Conservation (phyloP, 2,329 filamentous ascomycete species). For the Graphilbum fragrans region DNA sequence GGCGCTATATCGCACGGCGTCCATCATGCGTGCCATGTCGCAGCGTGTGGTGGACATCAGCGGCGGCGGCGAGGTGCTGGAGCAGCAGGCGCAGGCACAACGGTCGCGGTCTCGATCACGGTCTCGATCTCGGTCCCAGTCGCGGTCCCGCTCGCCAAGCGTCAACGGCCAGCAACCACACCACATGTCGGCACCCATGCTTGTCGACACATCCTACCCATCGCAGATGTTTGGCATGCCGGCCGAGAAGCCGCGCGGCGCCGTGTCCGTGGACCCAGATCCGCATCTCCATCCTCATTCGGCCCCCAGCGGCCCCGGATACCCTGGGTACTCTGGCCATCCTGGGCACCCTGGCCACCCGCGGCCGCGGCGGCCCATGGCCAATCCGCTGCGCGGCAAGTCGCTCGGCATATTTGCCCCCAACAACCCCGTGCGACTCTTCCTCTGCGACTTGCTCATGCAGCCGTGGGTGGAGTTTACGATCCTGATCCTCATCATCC, state of each 20-base stretch:
- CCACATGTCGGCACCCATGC: constrained; percentile 29
- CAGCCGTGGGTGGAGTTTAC: constrained; percentile 78
- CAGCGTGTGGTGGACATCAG: constrained; percentile 96
- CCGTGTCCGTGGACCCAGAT: constrained; percentile 18
- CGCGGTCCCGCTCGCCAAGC: constrained; percentile 38
- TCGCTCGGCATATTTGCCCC: constrained; percentile 76
- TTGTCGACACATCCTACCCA: constrained; percentile 37
- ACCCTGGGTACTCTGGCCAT: too few species aligned
- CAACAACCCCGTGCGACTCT: constrained; percentile 59
- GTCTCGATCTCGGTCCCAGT: constrained; percentile 5
- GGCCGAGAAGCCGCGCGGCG: constrained; percentile 30
- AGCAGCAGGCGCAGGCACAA: constrained; percentile 54
- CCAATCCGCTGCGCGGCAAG: constrained; percentile 77
- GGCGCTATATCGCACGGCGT: constrained; percentile 57
- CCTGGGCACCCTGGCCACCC: too few species aligned
- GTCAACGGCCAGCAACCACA: constrained; percentile 36
- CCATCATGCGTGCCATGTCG: constrained; percentile 77
- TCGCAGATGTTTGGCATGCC: constrained; percentile 32
- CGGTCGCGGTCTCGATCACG: constrained; percentile 24
- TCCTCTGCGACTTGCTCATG: constrained; percentile 72
- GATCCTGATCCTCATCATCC: constrained; percentile 74
- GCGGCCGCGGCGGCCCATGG: constrained; percentile 23
- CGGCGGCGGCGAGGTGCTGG: constrained; percentile 76
- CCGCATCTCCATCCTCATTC: constrained; percentile 15
- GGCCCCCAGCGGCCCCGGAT: neutral